These are phyloP conservation scores for Endocalyx cinctus DNA, from an alignment of 2,329 filamentous ascomycete species.

Conservation along the genomic window DNA sequence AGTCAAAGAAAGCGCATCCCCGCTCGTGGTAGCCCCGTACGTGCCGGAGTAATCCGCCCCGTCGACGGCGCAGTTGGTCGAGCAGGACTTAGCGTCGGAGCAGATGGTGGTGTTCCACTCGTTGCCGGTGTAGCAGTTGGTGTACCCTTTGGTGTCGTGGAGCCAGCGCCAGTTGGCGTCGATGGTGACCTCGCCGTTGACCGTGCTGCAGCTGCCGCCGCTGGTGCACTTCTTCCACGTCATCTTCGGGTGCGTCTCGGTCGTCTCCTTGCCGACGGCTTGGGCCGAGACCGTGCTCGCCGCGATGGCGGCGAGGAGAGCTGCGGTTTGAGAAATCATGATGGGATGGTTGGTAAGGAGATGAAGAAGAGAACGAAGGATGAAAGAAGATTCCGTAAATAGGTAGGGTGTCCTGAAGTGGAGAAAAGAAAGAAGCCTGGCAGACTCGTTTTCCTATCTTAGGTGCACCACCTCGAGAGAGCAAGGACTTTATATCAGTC, in stretches of 20 bases:
- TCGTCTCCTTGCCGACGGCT: conserved; percentile 32
- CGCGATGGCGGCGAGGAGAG: conserved; percentile 30
- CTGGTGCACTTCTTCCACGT: conserved; percentile 41
- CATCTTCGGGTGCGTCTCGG: conserved; percentile 41
- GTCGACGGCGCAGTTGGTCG: conserved; percentile 37
- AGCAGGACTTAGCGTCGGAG: conserved; percentile 32
- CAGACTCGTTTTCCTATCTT: too few relatives aligned
- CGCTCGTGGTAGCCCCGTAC: conserved; percentile 42
- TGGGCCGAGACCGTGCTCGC: conserved; percentile 31
- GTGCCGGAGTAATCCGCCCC: conserved; percentile 39
- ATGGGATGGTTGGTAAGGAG: too few relatives aligned
- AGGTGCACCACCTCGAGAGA: too few relatives aligned
- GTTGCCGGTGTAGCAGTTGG: conserved; percentile 46
- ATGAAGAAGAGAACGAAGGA: too few relatives aligned
- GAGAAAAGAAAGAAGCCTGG: too few relatives aligned
- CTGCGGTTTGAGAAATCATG: conserved; percentile 23
- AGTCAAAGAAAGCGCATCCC: conserved; percentile 41
- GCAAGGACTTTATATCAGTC: too few relatives aligned
- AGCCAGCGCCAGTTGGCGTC: conserved; percentile 51
- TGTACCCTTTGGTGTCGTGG: conserved; percentile 33
- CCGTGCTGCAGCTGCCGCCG: conserved; percentile 37
- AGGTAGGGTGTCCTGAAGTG: too few relatives aligned
- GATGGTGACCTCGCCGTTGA: conserved; percentile 39
- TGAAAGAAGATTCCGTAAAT: too few relatives aligned
- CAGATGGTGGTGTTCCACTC: conserved; percentile 30